Evolutionary conservation across 257 asterid species (phyloP).

Genomic region (Solanum chmielewskii): DNA sequence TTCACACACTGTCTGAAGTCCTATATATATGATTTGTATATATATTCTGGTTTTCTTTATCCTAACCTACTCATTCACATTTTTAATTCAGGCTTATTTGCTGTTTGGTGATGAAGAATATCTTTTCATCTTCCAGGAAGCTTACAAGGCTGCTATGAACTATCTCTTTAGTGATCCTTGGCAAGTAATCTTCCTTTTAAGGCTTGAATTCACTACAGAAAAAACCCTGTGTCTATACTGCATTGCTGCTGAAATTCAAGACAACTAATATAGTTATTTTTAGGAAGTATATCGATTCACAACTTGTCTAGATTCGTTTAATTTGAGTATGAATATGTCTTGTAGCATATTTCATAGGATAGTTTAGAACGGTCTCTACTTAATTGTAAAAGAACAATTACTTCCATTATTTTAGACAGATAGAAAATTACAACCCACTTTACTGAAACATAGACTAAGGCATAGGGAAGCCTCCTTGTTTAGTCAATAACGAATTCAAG

Average conservation of each 20-base stretch:
- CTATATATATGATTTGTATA: neutral
- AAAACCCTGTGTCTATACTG: neutral
- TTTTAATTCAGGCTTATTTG: constrained; percentile 55
- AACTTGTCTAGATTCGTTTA: neutral
- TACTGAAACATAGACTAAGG: neutral
- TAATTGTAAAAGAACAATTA: neutral
- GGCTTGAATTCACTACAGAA: neutral
- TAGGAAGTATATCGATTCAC: neutral
- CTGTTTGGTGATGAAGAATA: constrained; percentile 96
- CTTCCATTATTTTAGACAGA: neutral
- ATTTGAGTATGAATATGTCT: neutral
- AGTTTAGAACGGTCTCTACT: neutral
- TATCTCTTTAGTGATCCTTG: constrained; percentile 92
- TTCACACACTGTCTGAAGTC: neutral
- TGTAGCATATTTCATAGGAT: neutral
- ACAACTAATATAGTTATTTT: neutral
- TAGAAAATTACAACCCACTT: neutral
- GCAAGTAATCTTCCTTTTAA: constrained; percentile 19
- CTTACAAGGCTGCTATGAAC: constrained; percentile 86
- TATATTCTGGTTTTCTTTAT: neutral
- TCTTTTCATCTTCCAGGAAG: constrained; percentile 92
- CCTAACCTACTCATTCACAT: neutral
- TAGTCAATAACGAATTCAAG: neutral
- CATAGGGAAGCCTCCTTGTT: neutral
- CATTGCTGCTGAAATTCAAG: neutral